Base-by-base conservation (phyloP, 305 asterid species). In the Rubia peregrina region DNA sequence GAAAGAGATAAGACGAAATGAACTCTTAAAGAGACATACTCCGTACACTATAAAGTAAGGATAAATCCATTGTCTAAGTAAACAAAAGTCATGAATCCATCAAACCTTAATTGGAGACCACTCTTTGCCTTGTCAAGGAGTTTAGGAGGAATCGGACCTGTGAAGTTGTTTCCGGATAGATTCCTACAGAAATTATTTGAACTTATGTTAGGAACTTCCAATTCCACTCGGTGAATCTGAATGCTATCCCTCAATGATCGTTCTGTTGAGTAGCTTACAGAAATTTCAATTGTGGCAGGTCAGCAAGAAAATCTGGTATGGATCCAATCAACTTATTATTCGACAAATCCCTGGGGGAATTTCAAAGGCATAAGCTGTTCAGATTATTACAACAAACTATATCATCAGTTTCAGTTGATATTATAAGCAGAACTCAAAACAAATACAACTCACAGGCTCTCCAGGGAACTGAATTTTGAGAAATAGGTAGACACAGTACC, bases 281-380 rank as follows among this genome's bases (percentile, higher is more conserved):
- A 51, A 62, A 67, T 46, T 19, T 65, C 43, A 82, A 61, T 3
- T 48, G 64, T 9, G 76, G 38, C 4, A 82, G 68, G 9, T 77
- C 72, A 7, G 82, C 77, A 17, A 82, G 74, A 70, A 77, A 72
- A 8, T 73, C 75, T 21, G 86, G 86, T 8, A 82, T 26, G 49
- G 9, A 30, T 9, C 82, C 82, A 2, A 33, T 77, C 61, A 82
- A 74, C 57, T 49, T 46, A 71, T 82, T 82, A 57, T 77, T 71
- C 10, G 85, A 76, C 67, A 84, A 77, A 78, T 84, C 88, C 80
- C 86, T 82, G 76, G 19, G 56, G 38, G 3, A 33, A 38, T 38
- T 38, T 38, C 41, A 38, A 38, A 38, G 7, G 41, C 41, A 38
- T 38, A 38, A 5, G 41, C 41, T 38, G 41, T 38, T 38, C 41